Conservation (phyloP, 352 stramenopile genomes). For the Globisporangium rhizosaccharum region DNA sequence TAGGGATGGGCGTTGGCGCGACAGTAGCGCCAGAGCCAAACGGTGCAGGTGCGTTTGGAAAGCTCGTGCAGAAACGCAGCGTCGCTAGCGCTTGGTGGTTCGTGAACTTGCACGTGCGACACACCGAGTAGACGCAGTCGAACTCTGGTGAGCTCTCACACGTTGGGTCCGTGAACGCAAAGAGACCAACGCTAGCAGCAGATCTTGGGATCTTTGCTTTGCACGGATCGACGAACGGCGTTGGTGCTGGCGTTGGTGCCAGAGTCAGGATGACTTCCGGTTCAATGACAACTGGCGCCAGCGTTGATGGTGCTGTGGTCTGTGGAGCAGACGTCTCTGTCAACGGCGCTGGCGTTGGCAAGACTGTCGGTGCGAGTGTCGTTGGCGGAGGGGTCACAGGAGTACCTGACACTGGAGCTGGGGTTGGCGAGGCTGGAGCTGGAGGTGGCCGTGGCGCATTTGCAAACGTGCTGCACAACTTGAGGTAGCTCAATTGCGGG, state of each 20-base stretch:
- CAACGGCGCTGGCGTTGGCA: neutral
- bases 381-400: too few species aligned
- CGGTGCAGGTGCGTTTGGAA: neutral
- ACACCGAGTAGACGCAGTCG: constrained; percentile 2
- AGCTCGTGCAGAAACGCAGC: constrained; percentile 1
- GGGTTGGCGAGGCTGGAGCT: too few species aligned
- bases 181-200: neutral
- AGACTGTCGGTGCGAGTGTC: too few species aligned
- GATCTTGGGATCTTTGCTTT: neutral
- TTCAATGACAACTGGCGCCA: neutral
- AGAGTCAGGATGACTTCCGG: neutral
- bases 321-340: neutral
- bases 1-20: neutral
- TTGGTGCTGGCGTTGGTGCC: neutral
- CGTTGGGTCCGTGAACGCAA: constrained; percentile 3
- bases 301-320: neutral
- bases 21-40: neutral
- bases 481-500: neutral
- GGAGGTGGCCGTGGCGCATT: neutral
- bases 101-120: neutral
- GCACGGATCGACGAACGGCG: neutral
- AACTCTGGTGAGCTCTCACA: neutral
- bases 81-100: constrained; percentile 1
- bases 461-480: neutral
- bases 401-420: too few species aligned